phyloP scores from a whole-genome alignment of 768 basidiomycete species.

The Naganishia kalamii region DNA sequence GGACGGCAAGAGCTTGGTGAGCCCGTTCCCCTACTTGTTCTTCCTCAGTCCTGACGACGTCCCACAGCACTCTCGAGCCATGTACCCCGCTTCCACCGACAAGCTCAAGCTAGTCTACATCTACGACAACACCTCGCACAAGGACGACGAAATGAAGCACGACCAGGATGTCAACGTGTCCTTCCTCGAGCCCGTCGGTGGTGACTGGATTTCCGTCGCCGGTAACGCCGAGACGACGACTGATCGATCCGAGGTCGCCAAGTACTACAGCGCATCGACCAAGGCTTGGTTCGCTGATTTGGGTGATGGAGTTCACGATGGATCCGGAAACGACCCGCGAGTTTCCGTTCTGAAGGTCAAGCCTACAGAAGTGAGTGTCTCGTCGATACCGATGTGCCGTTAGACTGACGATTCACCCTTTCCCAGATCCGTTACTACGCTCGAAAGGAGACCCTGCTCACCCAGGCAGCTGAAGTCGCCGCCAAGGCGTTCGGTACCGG shows the following conservation, averaged over 20 bases:
- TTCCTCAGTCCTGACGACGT: not conserved
- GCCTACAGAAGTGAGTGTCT: slow-evolving; percentile 55
- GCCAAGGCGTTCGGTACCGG: slow-evolving; percentile 57
- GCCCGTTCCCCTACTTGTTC: not conserved
- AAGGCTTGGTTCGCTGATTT: slow-evolving; percentile 79
- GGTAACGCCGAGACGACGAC: slow-evolving; percentile 62
- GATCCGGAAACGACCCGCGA: slow-evolving; percentile 71
- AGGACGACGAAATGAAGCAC: slow-evolving; percentile 64
- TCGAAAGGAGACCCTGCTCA: slow-evolving; percentile 57
- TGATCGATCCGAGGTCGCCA: slow-evolving; percentile 38
- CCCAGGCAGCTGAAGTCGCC: slow-evolving; percentile 59
- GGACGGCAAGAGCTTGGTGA: slow-evolving; percentile 22
- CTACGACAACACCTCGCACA: slow-evolving; percentile 60
- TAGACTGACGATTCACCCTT: not conserved
- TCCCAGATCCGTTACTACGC: slow-evolving; percentile 69
- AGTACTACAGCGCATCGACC: slow-evolving; percentile 40
- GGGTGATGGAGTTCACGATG: slow-evolving; percentile 75
- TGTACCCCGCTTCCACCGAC: slow-evolving; percentile 20
- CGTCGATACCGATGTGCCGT: not conserved
- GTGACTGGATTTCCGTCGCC: slow-evolving; percentile 72
- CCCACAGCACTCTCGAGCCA: slow-evolving; percentile 25
- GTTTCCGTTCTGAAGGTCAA: slow-evolving; percentile 71
- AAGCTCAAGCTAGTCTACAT: slow-evolving; percentile 41
- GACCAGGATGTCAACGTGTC: slow-evolving; percentile 74
- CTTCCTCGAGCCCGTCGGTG: slow-evolving; percentile 63